Base-by-base conservation (phyloP, 495 filamentous ascomycete species). In the Pyronema omphalodes region DNA sequence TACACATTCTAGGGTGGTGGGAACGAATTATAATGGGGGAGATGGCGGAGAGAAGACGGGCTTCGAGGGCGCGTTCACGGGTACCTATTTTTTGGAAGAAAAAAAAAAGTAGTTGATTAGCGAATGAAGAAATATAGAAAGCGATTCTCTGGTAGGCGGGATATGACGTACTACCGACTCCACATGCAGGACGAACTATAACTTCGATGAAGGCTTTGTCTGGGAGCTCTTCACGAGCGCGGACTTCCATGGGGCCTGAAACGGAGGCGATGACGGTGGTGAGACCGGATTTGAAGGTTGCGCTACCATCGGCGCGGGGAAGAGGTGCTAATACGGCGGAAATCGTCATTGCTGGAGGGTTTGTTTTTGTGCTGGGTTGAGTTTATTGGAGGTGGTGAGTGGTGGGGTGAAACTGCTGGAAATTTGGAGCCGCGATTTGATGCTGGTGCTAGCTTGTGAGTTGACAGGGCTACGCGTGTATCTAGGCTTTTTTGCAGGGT, bases 201-300 rank as follows among this genome's bases (percentile, higher is more conserved):
- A 96, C 84, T 66, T 96, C 91, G 52, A 98, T 71, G 49, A 79
- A 80, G 19, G 91, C 85, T 70, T 94, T 87, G 68, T 59, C 53
- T 37, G 62, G 62, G 14, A 57, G 55, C 49, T 65, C 62, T 18
- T 65, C 62, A 35, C 62, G 62, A 15, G 57, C 44, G 9, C 57
- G 53, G 9, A 65, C 58, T 48, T 65, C 62, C 62, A 65, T 74
- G n/a, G 91, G 91, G 0, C 86, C 91, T 66, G 89, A 94, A 56
- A 93, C 86, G 9, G 85, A 79, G 51, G 81, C 85, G 46, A 91
- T 76, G 57, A 96, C 75, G 49, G 79, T 80, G 67, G 83, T 93
- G 36, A 84, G 84, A 45, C 82, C 81, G 54, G 76, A 73, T 12
- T 81, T 78, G 65, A 86, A 89, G 34, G 77, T 84, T 7, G 87